phyloP scores from a whole-genome alignment of 805 yeast genomes.

The Lipomyces chichibuensis region DNA sequence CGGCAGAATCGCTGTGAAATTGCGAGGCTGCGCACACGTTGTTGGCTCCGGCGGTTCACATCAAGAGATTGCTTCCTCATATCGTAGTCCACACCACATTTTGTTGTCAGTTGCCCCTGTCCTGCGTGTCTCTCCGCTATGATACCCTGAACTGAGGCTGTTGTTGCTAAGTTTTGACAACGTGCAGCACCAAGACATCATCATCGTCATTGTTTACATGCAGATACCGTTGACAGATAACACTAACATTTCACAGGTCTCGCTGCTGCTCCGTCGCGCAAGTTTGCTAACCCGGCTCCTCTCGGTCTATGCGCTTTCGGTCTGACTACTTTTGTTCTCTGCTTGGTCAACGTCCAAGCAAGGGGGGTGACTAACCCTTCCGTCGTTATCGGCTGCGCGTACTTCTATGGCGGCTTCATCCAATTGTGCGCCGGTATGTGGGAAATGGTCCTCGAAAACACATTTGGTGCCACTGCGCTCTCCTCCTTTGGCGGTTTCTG shows the following conservation, averaged over 20 bases:
- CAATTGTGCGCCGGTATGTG: conserved; percentile 68
- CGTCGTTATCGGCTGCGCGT: conserved; percentile 59
- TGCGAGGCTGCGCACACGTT: no score
- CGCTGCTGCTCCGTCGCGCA: conserved; percentile 53
- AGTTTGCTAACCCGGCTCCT: conserved; percentile 69
- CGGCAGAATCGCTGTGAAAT: no score
- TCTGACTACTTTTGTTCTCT: conserved; percentile 62
- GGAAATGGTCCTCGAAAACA: conserved; percentile 66
- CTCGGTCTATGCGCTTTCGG: conserved; percentile 66
- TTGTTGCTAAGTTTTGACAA: background rate
- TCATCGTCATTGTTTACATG: background rate
- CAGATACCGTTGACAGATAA: background rate
- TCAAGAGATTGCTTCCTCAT: no score
- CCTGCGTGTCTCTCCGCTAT: background rate
- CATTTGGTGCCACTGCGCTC: conserved; percentile 69
- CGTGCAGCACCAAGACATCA: background rate
- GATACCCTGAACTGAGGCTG: background rate
- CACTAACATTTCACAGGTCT: conserved; percentile 9
- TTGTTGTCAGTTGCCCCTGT: no score
- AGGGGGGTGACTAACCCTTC: conserved; percentile 57
- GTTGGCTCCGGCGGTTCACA: no score
- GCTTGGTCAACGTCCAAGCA: conserved; percentile 59
- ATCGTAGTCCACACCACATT: no score
- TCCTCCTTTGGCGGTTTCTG: conserved; percentile 71
- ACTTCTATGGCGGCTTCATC: conserved; percentile 64